Base-by-base conservation (phyloP, 2,329 filamentous ascomycete genomes). In the Annulohypoxylon truncatum region DNA sequence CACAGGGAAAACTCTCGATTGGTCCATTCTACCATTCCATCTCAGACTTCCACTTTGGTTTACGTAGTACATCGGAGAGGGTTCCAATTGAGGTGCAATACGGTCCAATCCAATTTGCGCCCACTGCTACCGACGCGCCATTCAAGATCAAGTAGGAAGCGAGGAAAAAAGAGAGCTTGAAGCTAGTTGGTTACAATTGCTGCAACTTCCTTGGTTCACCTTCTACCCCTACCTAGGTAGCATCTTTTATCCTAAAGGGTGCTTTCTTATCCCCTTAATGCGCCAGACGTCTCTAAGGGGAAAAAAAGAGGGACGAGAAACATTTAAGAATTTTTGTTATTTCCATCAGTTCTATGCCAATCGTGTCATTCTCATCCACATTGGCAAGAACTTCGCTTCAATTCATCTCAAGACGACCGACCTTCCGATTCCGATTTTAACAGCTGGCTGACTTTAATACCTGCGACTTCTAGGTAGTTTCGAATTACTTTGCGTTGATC, bases 401-500 rank as follows among this genome's bases (percentile, higher is more conserved):
- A 35, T 61, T 61, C 8, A 20, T 58, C 42, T 29, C 59, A 24
- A 60, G 55, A 50, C 55, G 29, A 62, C n/a, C n/a, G n/a, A n/a
- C n/a, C n/a, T n/a, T n/a, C n/a, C n/a, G n/a, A n/a, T n/a, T 38
- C 24, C 38, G 18, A 22, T 42, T 8, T 51, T 44, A 35, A 61
- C 58, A 63, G 42, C 58, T 66, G 59, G 61, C 67, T 70, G 44
- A 70, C 65, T 63, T 61, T 56, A 38, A 53, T 61, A 47, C 53
- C 40, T 55, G 26, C 22, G 22, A 63, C 48, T 50, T 70, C 24
- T 61, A 70, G 64, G 53, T 55, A 51, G 33, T 64, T 67, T 61
- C 58, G 58, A 63, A 52, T 65, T 57, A 64, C 55, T 54, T 33
- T 60, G 38, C 65, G 65, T 68, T 68, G 61, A 66, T n/a, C 65